Evolutionary conservation across 768 basidiomycete species (phyloP).

Genomic region (Hericium coralloides): DNA sequence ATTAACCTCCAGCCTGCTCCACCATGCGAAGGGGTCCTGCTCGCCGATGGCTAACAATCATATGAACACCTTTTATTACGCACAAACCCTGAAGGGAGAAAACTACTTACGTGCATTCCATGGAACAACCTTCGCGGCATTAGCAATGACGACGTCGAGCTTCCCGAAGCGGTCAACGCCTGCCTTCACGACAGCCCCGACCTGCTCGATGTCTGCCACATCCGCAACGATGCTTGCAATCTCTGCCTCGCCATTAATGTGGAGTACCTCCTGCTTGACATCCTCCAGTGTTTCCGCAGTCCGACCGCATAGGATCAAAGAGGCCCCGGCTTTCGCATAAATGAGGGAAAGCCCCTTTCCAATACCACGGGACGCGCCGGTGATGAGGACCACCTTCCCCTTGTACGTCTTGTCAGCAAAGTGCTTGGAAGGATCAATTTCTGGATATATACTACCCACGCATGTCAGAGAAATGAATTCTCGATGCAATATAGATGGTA

Average conservation of each 20-base stretch:
- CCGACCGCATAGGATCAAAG: constrained; percentile 4
- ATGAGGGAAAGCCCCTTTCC: constrained; percentile 8
- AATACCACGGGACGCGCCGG: constrained; percentile 16
- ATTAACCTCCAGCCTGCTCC: constrained; percentile 4
- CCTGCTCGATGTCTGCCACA: background rate
- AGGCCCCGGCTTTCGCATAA: constrained; percentile 13
- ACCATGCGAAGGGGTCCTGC: constrained; percentile 3
- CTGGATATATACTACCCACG: background rate
- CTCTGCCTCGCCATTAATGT: background rate
- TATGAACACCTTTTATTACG: background rate
- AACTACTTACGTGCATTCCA: background rate
- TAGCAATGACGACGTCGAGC: constrained; percentile 6
- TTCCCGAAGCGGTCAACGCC: background rate
- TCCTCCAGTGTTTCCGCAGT: background rate
- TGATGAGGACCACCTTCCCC: constrained; percentile 14
- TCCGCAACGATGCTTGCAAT: constrained; percentile 1
- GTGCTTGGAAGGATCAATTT: constrained; percentile 1
- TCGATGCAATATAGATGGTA: too few species aligned
- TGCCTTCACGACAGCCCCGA: background rate
- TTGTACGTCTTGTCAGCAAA: constrained; percentile 2
- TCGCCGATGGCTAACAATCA: background rate
- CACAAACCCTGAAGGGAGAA: background rate
- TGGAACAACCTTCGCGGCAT: background rate
- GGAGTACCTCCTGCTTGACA: background rate
- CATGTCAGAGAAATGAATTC: too few species aligned